Evolutionary conservation across 2,329 filamentous ascomycete genomes (phyloP).

Genomic region (Penicillium aurantiogriseum): DNA sequence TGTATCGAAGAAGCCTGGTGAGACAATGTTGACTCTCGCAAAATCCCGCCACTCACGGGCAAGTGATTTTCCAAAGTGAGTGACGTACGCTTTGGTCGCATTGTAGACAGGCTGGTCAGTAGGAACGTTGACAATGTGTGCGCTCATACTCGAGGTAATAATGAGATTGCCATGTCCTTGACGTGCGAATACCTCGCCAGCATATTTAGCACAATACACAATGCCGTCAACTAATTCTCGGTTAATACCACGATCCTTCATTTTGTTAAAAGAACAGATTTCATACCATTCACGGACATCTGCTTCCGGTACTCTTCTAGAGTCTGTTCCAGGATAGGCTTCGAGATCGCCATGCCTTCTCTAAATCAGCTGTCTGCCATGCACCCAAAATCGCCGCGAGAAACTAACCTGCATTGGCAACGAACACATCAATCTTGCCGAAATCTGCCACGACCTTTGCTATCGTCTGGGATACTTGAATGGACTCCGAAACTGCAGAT

Average conservation of each 20-base stretch:
- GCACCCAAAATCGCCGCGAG: neutral
- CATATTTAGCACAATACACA: constrained; percentile 47
- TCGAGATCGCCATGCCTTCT: constrained; percentile 52
- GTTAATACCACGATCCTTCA: neutral
- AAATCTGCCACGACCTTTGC: constrained; percentile 41
- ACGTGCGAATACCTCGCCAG: constrained; percentile 44
- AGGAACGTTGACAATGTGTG: constrained; percentile 53
- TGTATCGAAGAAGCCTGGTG: constrained; percentile 56
- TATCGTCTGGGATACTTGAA: constrained; percentile 37
- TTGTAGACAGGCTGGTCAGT: constrained; percentile 59
- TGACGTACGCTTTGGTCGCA: constrained; percentile 55
- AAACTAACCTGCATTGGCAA: constrained; percentile 44
- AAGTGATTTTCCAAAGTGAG: constrained; percentile 56
- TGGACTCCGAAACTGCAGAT: constrained; percentile 42
- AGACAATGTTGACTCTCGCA: constrained; percentile 57
- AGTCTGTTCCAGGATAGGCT: constrained; percentile 55
- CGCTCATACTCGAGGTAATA: constrained; percentile 54
- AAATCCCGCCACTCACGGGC: constrained; percentile 59
- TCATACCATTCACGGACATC: constrained; percentile 55
- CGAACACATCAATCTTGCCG: constrained; percentile 45
- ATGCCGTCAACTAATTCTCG: constrained; percentile 45
- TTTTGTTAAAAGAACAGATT: constrained; percentile 2
- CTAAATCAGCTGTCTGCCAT: constrained; percentile 3
- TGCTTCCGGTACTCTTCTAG: constrained; percentile 53
- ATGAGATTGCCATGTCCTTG: constrained; percentile 48